Evolutionary conservation across 495 filamentous ascomycete species (phyloP), one percentile per base, ranked within the genome.

Genomic region (Astrothelium macrocarpum): DNA sequence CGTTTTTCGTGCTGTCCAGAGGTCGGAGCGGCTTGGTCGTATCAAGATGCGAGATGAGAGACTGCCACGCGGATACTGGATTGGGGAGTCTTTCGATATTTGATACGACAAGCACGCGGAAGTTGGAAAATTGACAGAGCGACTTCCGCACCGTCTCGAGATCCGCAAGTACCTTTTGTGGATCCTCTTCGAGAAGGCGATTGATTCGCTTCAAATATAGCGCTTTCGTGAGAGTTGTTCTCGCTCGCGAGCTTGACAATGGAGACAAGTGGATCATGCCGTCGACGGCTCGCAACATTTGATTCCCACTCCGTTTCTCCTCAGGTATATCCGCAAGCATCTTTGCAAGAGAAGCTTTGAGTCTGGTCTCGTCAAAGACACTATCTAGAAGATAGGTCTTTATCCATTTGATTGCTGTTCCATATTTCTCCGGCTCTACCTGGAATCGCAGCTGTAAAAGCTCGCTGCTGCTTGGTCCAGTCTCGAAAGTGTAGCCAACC

Each of bases 281-380:
- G 65, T 91, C 87, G 9, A 95, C 88, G n/a, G 89, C 85, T 58
- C 73, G 73, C 2, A 81, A 74, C 89, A 93, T 92, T 66, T 75
- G 63, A 64, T 89, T 85, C 29, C 95, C 94, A 65, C 85, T 88
- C 23, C 94, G 86, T 81, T 97, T 99, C 62, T 87, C 80, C 65
- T 97, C 91, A 2, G 94, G 94, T 31, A 99, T 87, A 71, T 97
- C 94, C 11, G 92, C 90, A 7, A 96, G 82, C 29, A 96, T 85
- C 72, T 95, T 89, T 23, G 84, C 82, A n/a, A 92, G 82, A n/a
- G 88, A 88, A 0, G 92, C 87, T 64, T 85, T 86, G 62, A 99
- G 80, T 67, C 95, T 83, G 34, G 71, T 81, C 14, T 85, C 80
- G 66, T 97, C 94, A 68, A 97, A 96, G 59, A 97, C 79, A 53